phyloP scores from a whole-genome alignment of 345 rosid species.

The Citrus australasica region DNA sequence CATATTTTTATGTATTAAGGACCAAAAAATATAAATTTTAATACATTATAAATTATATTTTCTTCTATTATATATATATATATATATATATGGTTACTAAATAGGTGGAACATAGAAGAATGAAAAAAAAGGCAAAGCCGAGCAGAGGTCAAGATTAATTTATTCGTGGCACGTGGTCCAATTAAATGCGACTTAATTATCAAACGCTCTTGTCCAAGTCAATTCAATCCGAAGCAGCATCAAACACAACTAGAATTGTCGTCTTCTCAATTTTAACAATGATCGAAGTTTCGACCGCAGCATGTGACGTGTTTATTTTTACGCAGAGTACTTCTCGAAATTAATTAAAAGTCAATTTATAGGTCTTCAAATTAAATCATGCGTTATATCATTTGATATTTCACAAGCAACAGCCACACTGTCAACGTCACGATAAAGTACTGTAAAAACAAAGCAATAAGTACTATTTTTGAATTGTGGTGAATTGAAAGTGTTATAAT shows the following conservation, averaged over 20 bases:
- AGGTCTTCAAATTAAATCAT: too few species aligned
- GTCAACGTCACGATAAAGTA: not conserved
- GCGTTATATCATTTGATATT: too few species aligned
- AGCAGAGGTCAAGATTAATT: not conserved
- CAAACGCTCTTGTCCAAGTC: not conserved
- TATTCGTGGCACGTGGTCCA: not conserved
- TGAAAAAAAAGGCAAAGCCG: not conserved
- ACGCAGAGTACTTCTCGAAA: not conserved
- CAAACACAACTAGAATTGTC: not conserved
- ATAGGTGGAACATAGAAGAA: not conserved
- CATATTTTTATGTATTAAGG: too few species aligned
- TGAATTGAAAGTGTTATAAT: not conserved
- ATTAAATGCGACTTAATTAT: not conserved
- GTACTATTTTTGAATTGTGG: too few species aligned
- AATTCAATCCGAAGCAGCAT: not conserved
- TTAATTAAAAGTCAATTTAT: too few species aligned
- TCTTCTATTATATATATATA: too few species aligned
- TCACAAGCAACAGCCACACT: not conserved
- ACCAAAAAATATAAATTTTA: too few species aligned
- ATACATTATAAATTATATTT: too few species aligned
- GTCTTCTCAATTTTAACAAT: not conserved
- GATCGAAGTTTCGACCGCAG: not conserved
- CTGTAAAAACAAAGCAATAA: too few species aligned
- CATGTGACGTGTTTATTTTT: not conserved
- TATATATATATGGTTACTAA: not conserved